These are phyloP conservation scores for Lasiodiplodia sp. DNA, from an alignment of 2,329 filamentous ascomycete genomes.

Conservation along the genomic window DNA sequence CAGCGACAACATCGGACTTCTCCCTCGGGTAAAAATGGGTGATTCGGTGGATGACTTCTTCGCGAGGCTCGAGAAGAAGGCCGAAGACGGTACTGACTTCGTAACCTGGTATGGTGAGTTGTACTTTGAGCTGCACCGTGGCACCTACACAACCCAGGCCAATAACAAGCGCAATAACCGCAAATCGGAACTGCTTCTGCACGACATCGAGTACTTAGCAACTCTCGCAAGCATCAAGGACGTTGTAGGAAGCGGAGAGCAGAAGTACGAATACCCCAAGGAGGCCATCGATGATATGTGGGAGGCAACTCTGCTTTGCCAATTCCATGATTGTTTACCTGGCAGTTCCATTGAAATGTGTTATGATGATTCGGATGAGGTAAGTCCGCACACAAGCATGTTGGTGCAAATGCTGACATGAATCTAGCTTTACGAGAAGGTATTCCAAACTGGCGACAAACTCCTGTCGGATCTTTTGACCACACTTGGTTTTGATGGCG, in stretches of 20 bases:
- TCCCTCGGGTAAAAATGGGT: conserved; percentile 89
- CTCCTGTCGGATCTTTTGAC: conserved; percentile 74
- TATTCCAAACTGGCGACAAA: conserved; percentile 78
- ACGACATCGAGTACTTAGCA: conserved; percentile 86
- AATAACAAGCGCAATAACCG: conserved; percentile 98
- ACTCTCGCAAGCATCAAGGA: conserved; percentile 82
- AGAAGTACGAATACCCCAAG: conserved; percentile 85
- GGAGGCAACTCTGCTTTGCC: conserved; percentile 89
- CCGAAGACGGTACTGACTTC: conserved; percentile 70
- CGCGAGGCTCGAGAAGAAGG: conserved; percentile 80
- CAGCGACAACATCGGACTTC: conserved; percentile 81
- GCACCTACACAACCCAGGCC: conserved; percentile 95
- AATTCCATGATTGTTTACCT: conserved; percentile 97
- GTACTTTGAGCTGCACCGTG: conserved; percentile 96
- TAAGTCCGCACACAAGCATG: conserved; percentile 35
- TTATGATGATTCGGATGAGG: conserved; percentile 91
- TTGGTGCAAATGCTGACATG: conserved; percentile 34
- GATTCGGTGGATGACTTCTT: conserved; percentile 95
- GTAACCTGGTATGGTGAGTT: conserved; percentile 98
- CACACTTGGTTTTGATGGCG: conserved; percentile 68
- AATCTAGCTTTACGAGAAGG: conserved; percentile 74
- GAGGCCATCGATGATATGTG: conserved; percentile 94
- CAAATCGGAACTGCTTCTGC: conserved; percentile 81
- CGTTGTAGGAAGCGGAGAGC: conserved; percentile 50
- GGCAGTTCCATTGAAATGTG: conserved; percentile 98